Conservation (phyloP, 768 basidiomycete species). For the Coprinopsis cinerea region DNA sequence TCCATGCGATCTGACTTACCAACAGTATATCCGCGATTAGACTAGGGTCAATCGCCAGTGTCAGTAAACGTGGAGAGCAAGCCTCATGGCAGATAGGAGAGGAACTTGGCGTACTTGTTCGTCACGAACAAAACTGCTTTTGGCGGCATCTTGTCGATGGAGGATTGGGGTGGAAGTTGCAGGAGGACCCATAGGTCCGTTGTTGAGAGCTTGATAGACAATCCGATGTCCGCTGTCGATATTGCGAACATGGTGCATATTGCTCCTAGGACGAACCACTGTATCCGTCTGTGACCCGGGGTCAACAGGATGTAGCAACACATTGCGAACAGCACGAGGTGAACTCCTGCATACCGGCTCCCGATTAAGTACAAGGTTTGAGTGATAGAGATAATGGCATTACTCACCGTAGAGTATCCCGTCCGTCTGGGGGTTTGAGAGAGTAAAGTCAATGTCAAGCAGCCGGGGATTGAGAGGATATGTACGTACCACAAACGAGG, state of each 20-base stretch:
- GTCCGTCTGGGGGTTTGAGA: neutral
- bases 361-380: neutral
- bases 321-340: slow-evolving; percentile 10
- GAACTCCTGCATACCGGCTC: slow-evolving; percentile 3
- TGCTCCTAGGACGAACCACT: slow-evolving; percentile 8
- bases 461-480: neutral
- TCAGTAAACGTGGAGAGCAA: neutral
- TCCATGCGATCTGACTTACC: neutral
- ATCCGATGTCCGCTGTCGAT: slow-evolving; percentile 14
- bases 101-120: slow-evolving; percentile 10
- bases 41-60: neutral
- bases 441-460: neutral
- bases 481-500: neutral
- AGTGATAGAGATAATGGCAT: neutral
- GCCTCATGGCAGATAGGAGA: no score
- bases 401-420: slow-evolving; percentile 5
- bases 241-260: slow-evolving; percentile 9
- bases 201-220: slow-evolving; percentile 7
- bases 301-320: slow-evolving; percentile 6
- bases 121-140: slow-evolving; percentile 9
- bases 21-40: slow-evolving; percentile 11
- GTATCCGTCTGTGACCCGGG: neutral
- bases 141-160: slow-evolving; percentile 5
- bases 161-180: neutral
- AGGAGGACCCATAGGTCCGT: slow-evolving; percentile 4